A percentile compares a stretch with the other conserved stretches of the same genome.
Conservation (phyloP, 768 basidiomycete genomes). For the Chalciporus chontae region DNA sequence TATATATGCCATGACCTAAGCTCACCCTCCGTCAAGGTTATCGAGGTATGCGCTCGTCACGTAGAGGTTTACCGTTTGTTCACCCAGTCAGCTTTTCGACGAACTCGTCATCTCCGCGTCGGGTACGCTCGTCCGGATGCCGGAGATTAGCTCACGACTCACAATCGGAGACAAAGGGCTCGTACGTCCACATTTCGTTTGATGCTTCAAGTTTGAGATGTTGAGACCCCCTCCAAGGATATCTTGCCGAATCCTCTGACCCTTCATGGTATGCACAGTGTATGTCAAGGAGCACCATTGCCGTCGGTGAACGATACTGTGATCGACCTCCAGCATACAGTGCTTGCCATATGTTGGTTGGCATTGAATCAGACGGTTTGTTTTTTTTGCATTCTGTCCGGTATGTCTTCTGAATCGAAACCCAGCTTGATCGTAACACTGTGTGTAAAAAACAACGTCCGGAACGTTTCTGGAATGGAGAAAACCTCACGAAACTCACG, state of each 20-base stretch:
- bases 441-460: conserved; percentile 64
- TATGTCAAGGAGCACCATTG: conserved; percentile 42
- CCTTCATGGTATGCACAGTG: conserved; percentile 44
- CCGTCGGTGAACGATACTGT: conserved; percentile 56
- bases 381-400: background rate
- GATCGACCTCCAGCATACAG: conserved; percentile 68
- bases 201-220: conserved; percentile 1
- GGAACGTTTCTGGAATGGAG: conserved; percentile 68
- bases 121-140: conserved; percentile 65
- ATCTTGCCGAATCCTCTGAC: conserved; percentile 56
- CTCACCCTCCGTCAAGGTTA: conserved; percentile 44
- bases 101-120: conserved; percentile 72
- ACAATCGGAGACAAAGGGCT: conserved; percentile 71
- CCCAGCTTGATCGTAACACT: conserved; percentile 56
- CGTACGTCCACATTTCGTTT: conserved; percentile 40
- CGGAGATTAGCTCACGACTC: conserved; percentile 74
- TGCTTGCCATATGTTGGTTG: conserved; percentile 81
- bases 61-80: conserved; percentile 7
- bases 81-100: conserved; percentile 64
- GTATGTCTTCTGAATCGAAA: conserved; percentile 3
- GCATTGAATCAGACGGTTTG: conserved; percentile 83
- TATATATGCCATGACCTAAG: conserved; percentile 3
- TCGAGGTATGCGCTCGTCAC: conserved; percentile 55
- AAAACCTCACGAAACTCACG: conserved; percentile 60
- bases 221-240: conserved; percentile 42